Percentiles rank a stretch among this genome's conserved stretches.
These are phyloP conservation scores for Chrysoporthe austroafricana DNA, from an alignment of 2,329 filamentous ascomycete genomes.

Conservation along the genomic window DNA sequence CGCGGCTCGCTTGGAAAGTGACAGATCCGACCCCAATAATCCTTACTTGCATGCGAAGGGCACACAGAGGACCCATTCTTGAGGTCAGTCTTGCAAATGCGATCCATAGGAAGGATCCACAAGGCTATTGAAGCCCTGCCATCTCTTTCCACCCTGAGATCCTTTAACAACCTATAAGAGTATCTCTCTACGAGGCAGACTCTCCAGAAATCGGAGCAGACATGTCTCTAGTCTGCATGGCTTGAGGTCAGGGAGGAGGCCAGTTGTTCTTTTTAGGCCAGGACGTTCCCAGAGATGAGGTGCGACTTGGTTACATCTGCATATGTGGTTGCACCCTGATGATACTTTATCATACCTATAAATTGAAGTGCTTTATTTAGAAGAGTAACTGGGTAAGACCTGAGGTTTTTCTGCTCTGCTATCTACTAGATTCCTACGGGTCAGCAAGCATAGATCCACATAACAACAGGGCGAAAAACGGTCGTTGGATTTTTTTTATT, in stretches of 20 bases:
- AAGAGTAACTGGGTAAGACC: no score
- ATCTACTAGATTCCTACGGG: no score
- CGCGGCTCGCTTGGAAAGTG: not conserved
- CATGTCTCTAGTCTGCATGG: not conserved
- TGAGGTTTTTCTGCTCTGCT: no score
- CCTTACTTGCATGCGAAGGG: not conserved
- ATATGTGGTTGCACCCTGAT: not conserved
- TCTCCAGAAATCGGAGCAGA: not conserved
- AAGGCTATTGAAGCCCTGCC: slow-evolving; percentile 8
- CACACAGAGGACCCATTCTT: not conserved
- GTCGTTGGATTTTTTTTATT: no score
- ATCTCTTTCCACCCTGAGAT: not conserved
- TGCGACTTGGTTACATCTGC: not conserved
- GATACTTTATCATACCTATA: no score
- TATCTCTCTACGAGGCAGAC: not conserved
- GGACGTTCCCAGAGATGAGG: not conserved
- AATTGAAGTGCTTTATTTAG: no score
- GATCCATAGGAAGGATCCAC: not conserved
- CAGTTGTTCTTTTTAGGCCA: not conserved
- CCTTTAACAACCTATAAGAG: not conserved
- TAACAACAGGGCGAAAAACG: no score
- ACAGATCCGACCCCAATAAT: not conserved
- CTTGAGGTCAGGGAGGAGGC: not conserved
- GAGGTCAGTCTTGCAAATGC: not conserved
- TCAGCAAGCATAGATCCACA: no score